These are phyloP conservation scores for Vigna trinervia DNA, from an alignment of 306 rosid species.

Conservation along the genomic window DNA sequence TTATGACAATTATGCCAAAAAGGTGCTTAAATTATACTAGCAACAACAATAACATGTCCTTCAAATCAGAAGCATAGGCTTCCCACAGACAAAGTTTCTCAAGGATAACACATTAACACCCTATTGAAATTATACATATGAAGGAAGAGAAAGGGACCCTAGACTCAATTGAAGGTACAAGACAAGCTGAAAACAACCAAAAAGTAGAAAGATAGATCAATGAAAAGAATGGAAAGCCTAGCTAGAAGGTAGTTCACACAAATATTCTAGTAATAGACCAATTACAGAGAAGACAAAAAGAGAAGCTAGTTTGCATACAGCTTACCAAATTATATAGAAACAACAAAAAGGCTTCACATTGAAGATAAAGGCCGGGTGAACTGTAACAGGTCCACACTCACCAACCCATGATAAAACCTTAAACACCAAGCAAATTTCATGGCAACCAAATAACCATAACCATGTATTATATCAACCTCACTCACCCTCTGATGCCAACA, in stretches of 20 bases:
- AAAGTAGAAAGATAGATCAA: slow-evolving; percentile 38
- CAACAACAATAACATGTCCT: slow-evolving; percentile 29
- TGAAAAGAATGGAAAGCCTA: slow-evolving; percentile 44
- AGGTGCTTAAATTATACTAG: slow-evolving; percentile 5
- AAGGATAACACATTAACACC: slow-evolving; percentile 7
- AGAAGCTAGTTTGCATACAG: slow-evolving; percentile 59
- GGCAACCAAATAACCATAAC: slow-evolving; percentile 44
- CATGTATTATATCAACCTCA: slow-evolving; percentile 43
- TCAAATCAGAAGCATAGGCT: slow-evolving; percentile 28
- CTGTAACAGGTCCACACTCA: slow-evolving; percentile 70
- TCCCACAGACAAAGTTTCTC: slow-evolving; percentile 25
- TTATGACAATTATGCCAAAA: slow-evolving; percentile 5
- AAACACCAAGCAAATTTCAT: slow-evolving; percentile 69
- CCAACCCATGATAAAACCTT: slow-evolving; percentile 84
- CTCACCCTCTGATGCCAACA: slow-evolving; percentile 50
- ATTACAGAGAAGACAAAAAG: slow-evolving; percentile 59
- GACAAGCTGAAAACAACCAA: slow-evolving; percentile 41
- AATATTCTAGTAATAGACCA: slow-evolving; percentile 48
- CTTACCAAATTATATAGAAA: slow-evolving; percentile 69
- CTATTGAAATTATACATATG: slow-evolving; percentile 35
- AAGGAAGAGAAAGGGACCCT: slow-evolving; percentile 41
- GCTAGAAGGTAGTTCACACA: slow-evolving; percentile 38
- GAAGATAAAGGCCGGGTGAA: slow-evolving; percentile 66
- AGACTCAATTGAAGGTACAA: slow-evolving; percentile 39
- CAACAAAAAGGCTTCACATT: slow-evolving; percentile 64